A percentile compares a stretch with the other conserved stretches of the same genome.
These are phyloP conservation scores for Raddia distichophylla DNA, from an alignment of 176 grass and related monocot genomes.

Conservation along the genomic window DNA sequence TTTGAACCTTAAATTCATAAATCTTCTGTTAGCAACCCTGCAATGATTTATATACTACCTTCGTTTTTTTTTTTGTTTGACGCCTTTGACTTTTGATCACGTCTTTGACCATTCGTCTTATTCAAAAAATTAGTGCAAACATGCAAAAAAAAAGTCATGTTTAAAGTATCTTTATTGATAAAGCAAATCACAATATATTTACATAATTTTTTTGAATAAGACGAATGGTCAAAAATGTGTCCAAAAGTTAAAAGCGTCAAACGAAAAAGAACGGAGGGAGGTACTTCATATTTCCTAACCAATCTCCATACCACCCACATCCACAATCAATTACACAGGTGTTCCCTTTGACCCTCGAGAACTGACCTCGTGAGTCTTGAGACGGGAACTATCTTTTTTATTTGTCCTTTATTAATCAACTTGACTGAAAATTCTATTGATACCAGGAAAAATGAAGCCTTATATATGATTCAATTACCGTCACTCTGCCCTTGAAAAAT, in stretches of 20 bases:
- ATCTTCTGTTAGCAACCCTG: background rate
- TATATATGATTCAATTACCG: conserved; percentile 2
- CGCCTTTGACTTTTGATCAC: no score
- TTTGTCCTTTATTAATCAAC: background rate
- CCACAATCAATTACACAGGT: background rate
- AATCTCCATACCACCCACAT: background rate
- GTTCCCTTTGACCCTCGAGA: background rate
- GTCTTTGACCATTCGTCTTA: no score
- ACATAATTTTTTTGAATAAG: no score
- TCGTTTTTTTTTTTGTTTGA: no score
- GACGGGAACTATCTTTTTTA: background rate
- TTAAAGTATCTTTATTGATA: no score
- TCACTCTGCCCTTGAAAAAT: background rate
- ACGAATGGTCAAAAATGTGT: no score
- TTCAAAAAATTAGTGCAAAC: no score
- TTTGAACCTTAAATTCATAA: background rate
- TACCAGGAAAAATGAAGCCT: conserved; percentile 10
- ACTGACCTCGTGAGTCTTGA: conserved; percentile 10
- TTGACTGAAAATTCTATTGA: conserved; percentile 5
- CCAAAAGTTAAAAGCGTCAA: no score
- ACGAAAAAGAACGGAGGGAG: no score
- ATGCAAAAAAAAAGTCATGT: no score
- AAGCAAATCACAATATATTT: no score
- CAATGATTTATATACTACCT: background rate
- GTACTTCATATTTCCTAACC: background rate